phyloP scores from a whole-genome alignment of 1,284 basidiomycete genomes.

The Neolentinus lepideus region DNA sequence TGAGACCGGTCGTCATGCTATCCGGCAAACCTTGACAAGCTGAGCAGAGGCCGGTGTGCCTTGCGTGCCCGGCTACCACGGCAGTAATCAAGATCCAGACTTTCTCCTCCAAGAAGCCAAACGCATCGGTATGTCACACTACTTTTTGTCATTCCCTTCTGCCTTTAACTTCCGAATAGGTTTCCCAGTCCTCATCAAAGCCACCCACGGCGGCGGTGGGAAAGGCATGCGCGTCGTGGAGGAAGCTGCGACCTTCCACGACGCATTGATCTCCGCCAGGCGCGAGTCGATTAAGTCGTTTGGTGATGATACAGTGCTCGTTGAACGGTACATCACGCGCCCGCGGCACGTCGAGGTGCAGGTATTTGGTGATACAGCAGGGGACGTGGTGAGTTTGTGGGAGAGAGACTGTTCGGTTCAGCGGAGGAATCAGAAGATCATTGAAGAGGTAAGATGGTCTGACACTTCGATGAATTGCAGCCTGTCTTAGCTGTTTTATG shows the following conservation, averaged over 20 bases:
- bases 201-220: slow-evolving; percentile 93
- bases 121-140: slow-evolving; percentile 53
- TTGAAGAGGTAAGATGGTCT: slow-evolving; percentile 80
- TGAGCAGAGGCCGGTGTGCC: slow-evolving; percentile 76
- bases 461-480: too few species aligned
- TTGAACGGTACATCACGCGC: slow-evolving; percentile 82
- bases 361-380: slow-evolving; percentile 77
- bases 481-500: slow-evolving; percentile 6
- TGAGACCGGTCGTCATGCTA: slow-evolving; percentile 1
- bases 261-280: slow-evolving; percentile 78
- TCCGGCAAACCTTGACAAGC: slow-evolving; percentile 1
- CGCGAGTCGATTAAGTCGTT: slow-evolving; percentile 85
- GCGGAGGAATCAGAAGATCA: slow-evolving; percentile 91
- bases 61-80: slow-evolving; percentile 90
- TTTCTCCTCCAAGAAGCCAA: slow-evolving; percentile 62
- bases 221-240: slow-evolving; percentile 94
- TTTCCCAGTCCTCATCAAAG: slow-evolving; percentile 93
- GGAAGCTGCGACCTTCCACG: slow-evolving; percentile 45
- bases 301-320: slow-evolving; percentile 78
- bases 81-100: slow-evolving; percentile 61
- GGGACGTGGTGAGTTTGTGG: slow-evolving; percentile 82
- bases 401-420: slow-evolving; percentile 95
- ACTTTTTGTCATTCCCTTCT: neutral
- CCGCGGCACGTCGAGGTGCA: slow-evolving; percentile 89
- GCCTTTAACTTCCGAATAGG: slow-evolving; percentile 26